Evolutionary conservation across 2,329 filamentous ascomycete species (phyloP), one percentile per base, ranked within the genome.

Genomic region (Hymenoscyphus fructigenus): DNA sequence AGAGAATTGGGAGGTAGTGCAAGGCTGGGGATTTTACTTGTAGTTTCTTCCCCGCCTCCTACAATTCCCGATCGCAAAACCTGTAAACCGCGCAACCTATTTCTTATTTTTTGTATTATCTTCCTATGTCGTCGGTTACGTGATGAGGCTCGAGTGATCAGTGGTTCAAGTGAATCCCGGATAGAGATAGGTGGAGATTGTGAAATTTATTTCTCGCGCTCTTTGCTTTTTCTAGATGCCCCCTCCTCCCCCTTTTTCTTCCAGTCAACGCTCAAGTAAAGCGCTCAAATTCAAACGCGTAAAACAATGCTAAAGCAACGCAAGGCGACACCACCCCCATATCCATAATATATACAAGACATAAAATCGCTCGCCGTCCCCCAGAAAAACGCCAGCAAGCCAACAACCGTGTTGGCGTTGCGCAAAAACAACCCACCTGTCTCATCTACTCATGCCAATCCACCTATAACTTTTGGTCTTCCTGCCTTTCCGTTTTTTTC

Each of bases 101-200:
- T n/a, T n/a, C n/a, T n/a, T n/a, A n/a, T n/a, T n/a, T n/a, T n/a
- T n/a, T n/a, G n/a, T n/a, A n/a, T n/a, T n/a, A n/a, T n/a, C n/a
- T n/a, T n/a, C n/a, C n/a, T n/a, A n/a, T n/a, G n/a, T n/a, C n/a
- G n/a, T n/a, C n/a, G n/a, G n/a, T n/a, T n/a, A n/a, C n/a, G n/a
- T n/a, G n/a, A n/a, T n/a, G 15, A 32, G 32, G 5, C 1, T 15
- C 20, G 15, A 53, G 47, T 5, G 10, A 10, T 9, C 23, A 12
- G 12, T 53, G 17, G 55, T 10, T 47, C 41, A n/a, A 60, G 15
- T 23, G 60, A 41, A 15, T n/a, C 15, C 28, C n/a, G n/a, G n/a
- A n/a, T n/a, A n/a, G n/a, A 61, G 20, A n/a, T 62, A 57, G 57
- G 41, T 59, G 56, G 56, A 63, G 61, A 59, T 57, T 26, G 29